Evolutionary conservation across 2,329 filamentous ascomycete genomes (phyloP), one percentile per base, ranked within the genome.

Genomic region (Ramularia collo-cygni): DNA sequence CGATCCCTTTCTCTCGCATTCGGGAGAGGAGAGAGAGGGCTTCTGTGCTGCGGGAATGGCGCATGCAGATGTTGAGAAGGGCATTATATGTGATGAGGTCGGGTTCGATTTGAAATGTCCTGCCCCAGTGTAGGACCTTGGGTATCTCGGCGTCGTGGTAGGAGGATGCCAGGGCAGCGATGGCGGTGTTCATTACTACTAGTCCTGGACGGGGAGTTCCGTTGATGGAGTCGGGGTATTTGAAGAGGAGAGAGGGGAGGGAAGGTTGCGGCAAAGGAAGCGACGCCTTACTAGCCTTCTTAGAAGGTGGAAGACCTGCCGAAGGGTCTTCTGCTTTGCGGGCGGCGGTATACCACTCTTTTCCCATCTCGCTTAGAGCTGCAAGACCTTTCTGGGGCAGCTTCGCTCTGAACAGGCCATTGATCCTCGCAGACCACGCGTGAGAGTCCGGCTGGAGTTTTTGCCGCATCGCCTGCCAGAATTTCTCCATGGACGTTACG

Each of bases 371-470:
- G 26, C 77, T 69, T 29, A 90, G 65, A 3, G 79, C 79, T 26
- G 63, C 56, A 9, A 92, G 63, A n/a, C 75, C 84, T 13, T 67
- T 66, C 18, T 75, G 26, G n/a, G 28, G 12, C 64, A 4, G 71
- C 52, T 44, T 72, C 66, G 21, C 73, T 17, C 71, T 67, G 40
- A 88, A 75, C 8, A 87, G 68, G 0, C 77, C 79, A 17, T 77
- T 73, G 30, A 92, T 76, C 17, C 82, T 74, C 10, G 78, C 76
- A 7, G 79, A 82, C 85, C 85, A 92, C 28, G 80, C 76, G 38
- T 69, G 55, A 5, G 62, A 61, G 58, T 90, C 85, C 4, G 86
- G 76, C 47, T 72, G 63, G 8, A 78, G 54, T 2, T 75, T 75
- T 1, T 24, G 21, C 3, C 73, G 54, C 63, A 92, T 76, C 47